phyloP scores from a whole-genome alignment of 768 basidiomycete genomes.

The Scleroderma bovista region DNA sequence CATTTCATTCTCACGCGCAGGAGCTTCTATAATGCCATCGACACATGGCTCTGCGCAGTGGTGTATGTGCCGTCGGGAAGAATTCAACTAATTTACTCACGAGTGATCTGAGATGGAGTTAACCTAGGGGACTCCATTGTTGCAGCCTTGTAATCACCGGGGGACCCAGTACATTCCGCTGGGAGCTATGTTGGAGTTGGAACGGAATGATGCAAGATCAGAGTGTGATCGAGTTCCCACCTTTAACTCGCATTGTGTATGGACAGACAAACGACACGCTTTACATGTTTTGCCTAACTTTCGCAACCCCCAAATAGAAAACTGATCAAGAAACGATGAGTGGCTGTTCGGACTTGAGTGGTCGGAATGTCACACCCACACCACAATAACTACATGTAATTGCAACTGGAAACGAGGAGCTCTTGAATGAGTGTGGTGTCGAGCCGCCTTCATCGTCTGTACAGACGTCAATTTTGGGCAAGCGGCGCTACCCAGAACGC shows the following conservation, averaged over 20 bases:
- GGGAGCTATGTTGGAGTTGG: constrained; percentile 46
- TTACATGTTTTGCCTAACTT: constrained; percentile 86
- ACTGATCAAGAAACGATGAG: constrained; percentile 34
- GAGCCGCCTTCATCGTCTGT: constrained; percentile 71
- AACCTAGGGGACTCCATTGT: constrained; percentile 22
- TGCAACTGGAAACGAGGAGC: constrained; percentile 81
- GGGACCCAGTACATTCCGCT: constrained; percentile 52
- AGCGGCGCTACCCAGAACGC: constrained; percentile 14
- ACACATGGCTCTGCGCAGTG: constrained; percentile 2
- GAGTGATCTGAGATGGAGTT: constrained; percentile 26
- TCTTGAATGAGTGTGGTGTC: constrained; percentile 76
- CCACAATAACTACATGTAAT: constrained; percentile 80
- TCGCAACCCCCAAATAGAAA: constrained; percentile 82
- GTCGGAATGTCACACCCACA: constrained; percentile 33
- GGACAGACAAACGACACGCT: constrained; percentile 71
- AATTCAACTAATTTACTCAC: constrained; percentile 10
- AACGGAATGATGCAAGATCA: constrained; percentile 7
- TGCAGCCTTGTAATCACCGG: constrained; percentile 20
- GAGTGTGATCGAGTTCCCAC: constrained; percentile 29
- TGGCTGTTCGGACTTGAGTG: background rate
- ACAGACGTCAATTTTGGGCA: constrained; percentile 1
- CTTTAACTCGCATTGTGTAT: constrained; percentile 83
- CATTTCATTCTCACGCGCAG: constrained; percentile 38
- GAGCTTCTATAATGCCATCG: constrained; percentile 17
- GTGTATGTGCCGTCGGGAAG: constrained; percentile 4